Conservation (phyloP, 345 rosid species). For the Camelina neglecta region DNA sequence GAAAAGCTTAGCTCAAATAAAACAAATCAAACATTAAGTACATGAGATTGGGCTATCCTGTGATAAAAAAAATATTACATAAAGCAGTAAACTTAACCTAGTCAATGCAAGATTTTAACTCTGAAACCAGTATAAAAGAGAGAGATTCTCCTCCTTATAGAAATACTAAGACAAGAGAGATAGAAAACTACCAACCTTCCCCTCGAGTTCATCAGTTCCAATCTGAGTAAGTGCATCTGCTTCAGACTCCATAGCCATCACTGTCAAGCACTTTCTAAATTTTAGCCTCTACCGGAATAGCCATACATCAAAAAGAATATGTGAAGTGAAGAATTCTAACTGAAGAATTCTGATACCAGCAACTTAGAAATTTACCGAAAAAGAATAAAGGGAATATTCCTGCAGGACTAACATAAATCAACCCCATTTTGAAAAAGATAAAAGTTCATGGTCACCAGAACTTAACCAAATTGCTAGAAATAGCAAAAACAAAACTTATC, state of each 20-base stretch:
- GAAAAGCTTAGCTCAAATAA: neutral
- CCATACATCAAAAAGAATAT: conserved; percentile 5
- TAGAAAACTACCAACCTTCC: conserved; percentile 50
- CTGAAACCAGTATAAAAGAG: conserved; percentile 4
- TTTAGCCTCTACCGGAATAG: conserved; percentile 16
- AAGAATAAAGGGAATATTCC: neutral
- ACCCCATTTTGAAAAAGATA: neutral
- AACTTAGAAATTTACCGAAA: conserved; percentile 9
- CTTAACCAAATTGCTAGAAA: neutral
- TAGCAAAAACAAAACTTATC: neutral
- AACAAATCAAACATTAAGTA: neutral
- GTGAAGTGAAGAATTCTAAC: neutral
- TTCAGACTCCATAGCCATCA: conserved; percentile 63
- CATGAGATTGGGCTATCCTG: conserved; percentile 18
- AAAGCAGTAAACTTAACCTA: conserved; percentile 1
- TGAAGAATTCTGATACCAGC: neutral
- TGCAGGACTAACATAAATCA: neutral
- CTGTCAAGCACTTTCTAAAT: conserved; percentile 39
- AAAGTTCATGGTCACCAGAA: neutral
- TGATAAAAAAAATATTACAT: neutral
- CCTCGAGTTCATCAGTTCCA: conserved; percentile 59
- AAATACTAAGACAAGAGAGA: conserved; percentile 44
- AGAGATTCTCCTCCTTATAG: conserved; percentile 39
- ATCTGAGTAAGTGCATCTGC: conserved; percentile 58
- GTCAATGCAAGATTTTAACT: conserved; percentile 6